Conservation (phyloP, 163 green algal species). For the Smithsoniella earleae region DNA sequence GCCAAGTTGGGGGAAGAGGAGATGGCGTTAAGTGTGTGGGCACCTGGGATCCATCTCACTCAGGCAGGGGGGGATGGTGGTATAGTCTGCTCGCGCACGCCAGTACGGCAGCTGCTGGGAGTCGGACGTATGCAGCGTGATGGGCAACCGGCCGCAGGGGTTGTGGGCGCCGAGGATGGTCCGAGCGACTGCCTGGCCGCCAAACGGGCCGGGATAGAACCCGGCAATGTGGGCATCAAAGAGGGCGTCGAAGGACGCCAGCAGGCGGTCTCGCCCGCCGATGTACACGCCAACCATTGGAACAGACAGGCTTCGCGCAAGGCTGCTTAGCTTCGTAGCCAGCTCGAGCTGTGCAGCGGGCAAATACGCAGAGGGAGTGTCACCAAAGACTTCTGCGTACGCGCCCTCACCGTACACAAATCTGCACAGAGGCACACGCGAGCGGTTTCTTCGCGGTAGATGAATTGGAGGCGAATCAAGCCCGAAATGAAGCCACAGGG, state of each 20-base stretch:
- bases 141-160: slow-evolving; percentile 15
- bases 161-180: slow-evolving; percentile 13
- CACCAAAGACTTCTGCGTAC: slow-evolving; percentile 25
- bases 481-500: background rate
- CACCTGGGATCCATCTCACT: slow-evolving; percentile 1
- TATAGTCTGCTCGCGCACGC: background rate
- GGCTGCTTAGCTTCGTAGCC: background rate
- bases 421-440: slow-evolving; percentile 2
- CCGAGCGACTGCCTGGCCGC: background rate
- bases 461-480: background rate
- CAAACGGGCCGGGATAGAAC: slow-evolving; percentile 17
- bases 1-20: too few species aligned
- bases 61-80: background rate
- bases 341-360: background rate
- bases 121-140: slow-evolving; percentile 11
- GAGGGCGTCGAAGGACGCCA: slow-evolving; percentile 9
- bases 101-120: slow-evolving; percentile 23
- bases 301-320: background rate
- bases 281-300: slow-evolving; percentile 23
- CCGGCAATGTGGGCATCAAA: slow-evolving; percentile 10
- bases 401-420: slow-evolving; percentile 16
- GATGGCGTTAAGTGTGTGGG: too few species aligned
- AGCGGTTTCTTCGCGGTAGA: background rate
- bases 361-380: slow-evolving; percentile 7
- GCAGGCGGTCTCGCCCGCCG: slow-evolving; percentile 15